Evolutionary conservation across 1,139 yeast species (phyloP).

Genomic region (Suhomyces bribrorum): DNA sequence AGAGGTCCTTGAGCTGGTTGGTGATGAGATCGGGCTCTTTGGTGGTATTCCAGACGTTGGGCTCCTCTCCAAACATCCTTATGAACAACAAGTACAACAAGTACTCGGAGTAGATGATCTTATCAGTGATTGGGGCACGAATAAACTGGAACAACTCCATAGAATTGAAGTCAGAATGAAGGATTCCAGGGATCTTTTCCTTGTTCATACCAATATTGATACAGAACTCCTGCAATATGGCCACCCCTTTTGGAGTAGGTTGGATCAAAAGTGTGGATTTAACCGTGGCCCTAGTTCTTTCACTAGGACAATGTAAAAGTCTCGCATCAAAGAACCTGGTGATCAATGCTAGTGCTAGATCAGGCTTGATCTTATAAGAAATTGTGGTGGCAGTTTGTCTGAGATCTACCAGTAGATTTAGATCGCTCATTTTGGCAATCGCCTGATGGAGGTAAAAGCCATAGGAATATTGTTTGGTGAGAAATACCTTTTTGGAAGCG

Average conservation of each 20-base stretch:
- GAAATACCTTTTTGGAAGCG: constrained; percentile 8
- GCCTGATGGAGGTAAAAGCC: constrained; percentile 59
- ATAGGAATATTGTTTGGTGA: constrained; percentile 42
- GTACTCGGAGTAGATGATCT: constrained; percentile 63
- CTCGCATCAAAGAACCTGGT: constrained; percentile 63
- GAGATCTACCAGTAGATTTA: constrained; percentile 51
- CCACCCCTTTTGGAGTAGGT: constrained; percentile 91
- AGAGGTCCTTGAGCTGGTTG: neutral
- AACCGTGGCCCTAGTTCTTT: constrained; percentile 58
- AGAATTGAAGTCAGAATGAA: constrained; percentile 61
- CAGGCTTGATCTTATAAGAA: constrained; percentile 57
- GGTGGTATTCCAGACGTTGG: constrained; percentile 68
- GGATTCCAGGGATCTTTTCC: constrained; percentile 41
- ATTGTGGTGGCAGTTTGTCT: constrained; percentile 57
- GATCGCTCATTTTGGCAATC: constrained; percentile 46
- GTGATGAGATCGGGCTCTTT: constrained; percentile 31
- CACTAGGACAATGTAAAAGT: constrained; percentile 74
- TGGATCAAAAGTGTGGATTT: constrained; percentile 54
- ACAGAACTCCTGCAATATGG: constrained; percentile 64
- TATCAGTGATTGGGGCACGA: constrained; percentile 60
- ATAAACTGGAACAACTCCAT: constrained; percentile 73
- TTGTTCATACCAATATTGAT: constrained; percentile 53
- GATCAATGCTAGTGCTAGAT: constrained; percentile 53
- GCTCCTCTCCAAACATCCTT: constrained; percentile 62
- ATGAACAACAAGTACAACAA: constrained; percentile 67